Percentiles rank a stretch among this genome's conserved stretches.
Evolutionary conservation across 768 basidiomycete species (phyloP).

Genomic region (Leccinum disarticulatum): DNA sequence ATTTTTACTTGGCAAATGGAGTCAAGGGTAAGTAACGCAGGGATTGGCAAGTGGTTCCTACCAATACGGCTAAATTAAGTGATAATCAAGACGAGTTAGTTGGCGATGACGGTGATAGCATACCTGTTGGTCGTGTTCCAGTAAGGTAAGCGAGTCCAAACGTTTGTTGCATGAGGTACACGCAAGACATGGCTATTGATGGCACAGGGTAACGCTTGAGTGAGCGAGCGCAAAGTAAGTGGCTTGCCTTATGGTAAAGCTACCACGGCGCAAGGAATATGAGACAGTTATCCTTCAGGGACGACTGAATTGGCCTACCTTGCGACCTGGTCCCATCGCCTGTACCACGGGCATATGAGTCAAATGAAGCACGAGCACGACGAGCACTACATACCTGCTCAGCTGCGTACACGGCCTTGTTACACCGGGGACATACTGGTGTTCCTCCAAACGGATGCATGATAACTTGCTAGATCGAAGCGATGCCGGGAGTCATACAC

Average conservation of each 20-base stretch:
- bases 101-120: slow-evolving; percentile 18
- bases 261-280: slow-evolving; percentile 26
- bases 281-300: slow-evolving; percentile 1
- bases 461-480: slow-evolving; percentile 18
- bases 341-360: slow-evolving; percentile 30
- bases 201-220: not conserved
- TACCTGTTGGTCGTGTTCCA: slow-evolving; percentile 85
- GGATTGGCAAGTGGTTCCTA: slow-evolving; percentile 18
- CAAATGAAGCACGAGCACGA: not conserved
- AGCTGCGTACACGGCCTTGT: slow-evolving; percentile 79
- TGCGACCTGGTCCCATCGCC: slow-evolving; percentile 87
- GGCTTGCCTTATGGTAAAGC: slow-evolving; percentile 75
- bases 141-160: slow-evolving; percentile 70
- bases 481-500: slow-evolving; percentile 1
- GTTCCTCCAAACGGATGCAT: slow-evolving; percentile 78
- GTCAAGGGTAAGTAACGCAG: not conserved
- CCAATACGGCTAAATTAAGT: slow-evolving; percentile 43
- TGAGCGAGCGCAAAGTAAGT: slow-evolving; percentile 2
- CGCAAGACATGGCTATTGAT: slow-evolving; percentile 69
- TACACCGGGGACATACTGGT: slow-evolving; percentile 71
- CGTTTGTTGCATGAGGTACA: slow-evolving; percentile 77
- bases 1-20: slow-evolving; percentile 56
- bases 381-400: slow-evolving; percentile 61
- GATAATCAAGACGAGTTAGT: slow-evolving; percentile 4
- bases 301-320: slow-evolving; percentile 47